Conservation (phyloP, 768 basidiomycete genomes). For the Auricularia sp. region DNA sequence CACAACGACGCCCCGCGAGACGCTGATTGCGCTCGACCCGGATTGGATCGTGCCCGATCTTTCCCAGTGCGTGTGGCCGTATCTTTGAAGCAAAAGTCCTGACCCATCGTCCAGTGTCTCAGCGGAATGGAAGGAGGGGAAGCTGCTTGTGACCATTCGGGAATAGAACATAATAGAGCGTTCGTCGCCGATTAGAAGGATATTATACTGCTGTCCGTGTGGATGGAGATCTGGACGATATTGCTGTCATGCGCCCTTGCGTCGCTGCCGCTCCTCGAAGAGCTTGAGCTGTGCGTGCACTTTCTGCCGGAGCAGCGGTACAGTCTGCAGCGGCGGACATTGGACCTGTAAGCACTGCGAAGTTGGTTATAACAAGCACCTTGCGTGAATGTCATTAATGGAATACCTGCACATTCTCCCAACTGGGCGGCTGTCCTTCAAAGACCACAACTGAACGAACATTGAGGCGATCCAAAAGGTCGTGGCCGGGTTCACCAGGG, state of each 20-base stretch:
- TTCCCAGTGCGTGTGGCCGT: conserved; percentile 36
- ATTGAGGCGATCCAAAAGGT: neutral
- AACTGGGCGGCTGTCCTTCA: neutral
- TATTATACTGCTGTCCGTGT: neutral
- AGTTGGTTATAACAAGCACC: neutral
- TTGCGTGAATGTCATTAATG: no score
- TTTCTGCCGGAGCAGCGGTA: neutral
- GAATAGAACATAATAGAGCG: conserved; percentile 9
- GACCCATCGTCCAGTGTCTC: conserved; percentile 28
- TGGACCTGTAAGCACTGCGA: neutral
- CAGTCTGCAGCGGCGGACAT: neutral
- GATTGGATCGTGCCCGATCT: conserved; percentile 65
- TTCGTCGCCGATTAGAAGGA: neutral
- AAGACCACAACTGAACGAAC: neutral
- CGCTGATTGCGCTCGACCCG: conserved; percentile 44
- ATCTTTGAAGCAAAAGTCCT: neutral
- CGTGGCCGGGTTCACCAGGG: neutral
- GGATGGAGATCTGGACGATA: neutral
- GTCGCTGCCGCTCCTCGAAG: conserved; percentile 6
- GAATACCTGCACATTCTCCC: neutral
- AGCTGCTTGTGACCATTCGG: conserved; percentile 37
- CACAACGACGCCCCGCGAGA: conserved; percentile 58
- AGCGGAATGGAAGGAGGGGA: conserved; percentile 33
- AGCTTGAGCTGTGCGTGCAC: neutral
- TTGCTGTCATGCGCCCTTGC: neutral